A percentile compares a stretch with the other conserved stretches of the same genome.
phyloP scores from a whole-genome alignment of 441 rosid species.

The Mallotus repandus region DNA sequence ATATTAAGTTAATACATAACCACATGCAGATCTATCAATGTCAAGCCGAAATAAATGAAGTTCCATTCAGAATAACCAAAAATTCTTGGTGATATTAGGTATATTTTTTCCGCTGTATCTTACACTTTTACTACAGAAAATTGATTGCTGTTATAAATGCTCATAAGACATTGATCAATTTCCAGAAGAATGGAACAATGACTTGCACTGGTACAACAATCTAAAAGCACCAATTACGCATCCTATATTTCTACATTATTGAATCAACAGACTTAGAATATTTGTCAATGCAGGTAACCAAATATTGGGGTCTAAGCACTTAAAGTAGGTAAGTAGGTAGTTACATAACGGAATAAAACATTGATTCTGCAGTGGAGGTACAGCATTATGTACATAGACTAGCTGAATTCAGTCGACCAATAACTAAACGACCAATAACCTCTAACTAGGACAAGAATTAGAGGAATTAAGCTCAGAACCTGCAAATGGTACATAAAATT shows the following conservation, averaged over 20 bases:
- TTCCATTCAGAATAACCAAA: background rate
- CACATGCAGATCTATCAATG: background rate
- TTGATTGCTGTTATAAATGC: slow-evolving; percentile 20
- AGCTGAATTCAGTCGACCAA: background rate
- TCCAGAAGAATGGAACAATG: background rate
- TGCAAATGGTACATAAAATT: background rate
- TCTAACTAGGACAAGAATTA: background rate
- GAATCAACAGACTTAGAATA: background rate
- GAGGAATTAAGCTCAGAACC: background rate
- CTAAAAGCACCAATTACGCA: background rate
- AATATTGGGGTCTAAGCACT: no score
- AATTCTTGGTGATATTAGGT: background rate
- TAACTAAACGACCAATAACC: slow-evolving; percentile 1
- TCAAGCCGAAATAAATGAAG: slow-evolving; percentile 23
- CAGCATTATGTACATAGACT: background rate
- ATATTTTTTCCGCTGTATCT: slow-evolving; percentile 13
- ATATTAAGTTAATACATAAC: background rate
- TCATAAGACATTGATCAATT: slow-evolving; percentile 11
- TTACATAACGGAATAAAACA: background rate
- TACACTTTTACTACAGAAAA: slow-evolving; percentile 3
- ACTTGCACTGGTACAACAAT: background rate
- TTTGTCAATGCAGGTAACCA: no score
- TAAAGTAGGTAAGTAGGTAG: background rate
- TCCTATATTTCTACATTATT: background rate
- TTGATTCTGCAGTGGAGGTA: slow-evolving; percentile 1